Percentiles rank a stretch among this genome's conserved stretches.
Conservation (phyloP, 208 protist species). For the Leptomonas seymouri region DNA sequence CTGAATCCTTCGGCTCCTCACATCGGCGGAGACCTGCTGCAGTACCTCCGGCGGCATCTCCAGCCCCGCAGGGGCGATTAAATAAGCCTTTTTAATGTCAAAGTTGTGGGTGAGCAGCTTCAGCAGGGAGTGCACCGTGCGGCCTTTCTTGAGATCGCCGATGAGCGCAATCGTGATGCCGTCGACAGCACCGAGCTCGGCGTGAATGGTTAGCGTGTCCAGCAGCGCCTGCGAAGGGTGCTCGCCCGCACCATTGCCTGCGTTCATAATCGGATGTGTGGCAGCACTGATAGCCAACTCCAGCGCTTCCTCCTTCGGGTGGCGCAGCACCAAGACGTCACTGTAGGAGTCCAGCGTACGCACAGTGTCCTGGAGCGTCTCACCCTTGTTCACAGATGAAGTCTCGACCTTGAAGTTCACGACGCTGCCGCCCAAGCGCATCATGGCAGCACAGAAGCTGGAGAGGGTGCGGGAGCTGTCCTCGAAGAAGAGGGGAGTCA, state of each 20-base stretch:
- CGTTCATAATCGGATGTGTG: conserved; percentile 95
- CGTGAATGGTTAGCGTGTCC: conserved; percentile 96
- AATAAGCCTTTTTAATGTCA: conserved; percentile 78
- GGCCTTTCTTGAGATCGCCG: conserved; percentile 98
- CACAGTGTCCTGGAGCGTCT: conserved; percentile 87
- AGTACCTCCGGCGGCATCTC: conserved; percentile 91
- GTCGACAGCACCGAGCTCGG: conserved; percentile 92
- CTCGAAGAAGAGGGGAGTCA: conserved; percentile 90
- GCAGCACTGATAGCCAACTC: conserved; percentile 60
- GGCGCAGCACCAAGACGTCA: conserved; percentile 97
- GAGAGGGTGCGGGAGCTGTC: conserved; percentile 79
- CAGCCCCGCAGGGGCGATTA: conserved; percentile 90
- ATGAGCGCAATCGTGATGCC: conserved; percentile 94
- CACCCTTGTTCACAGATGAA: conserved; percentile 87
- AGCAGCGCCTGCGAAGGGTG: conserved; percentile 99
- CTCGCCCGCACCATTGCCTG: conserved; percentile 97
- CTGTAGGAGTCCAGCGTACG: conserved; percentile 88
- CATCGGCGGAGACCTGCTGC: conserved; percentile 44
- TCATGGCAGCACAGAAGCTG: conserved; percentile 86
- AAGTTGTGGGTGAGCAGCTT: conserved; percentile 92
- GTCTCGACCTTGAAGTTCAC: conserved; percentile 82
- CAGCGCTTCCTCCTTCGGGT: conserved; percentile 92
- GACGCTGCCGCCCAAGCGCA: conserved; percentile 78
- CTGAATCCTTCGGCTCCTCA: conserved; percentile 48
- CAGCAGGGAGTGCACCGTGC: conserved; percentile 97